A percentile compares a stretch with the other conserved stretches of the same genome.
These are phyloP conservation scores for Trichoderma sp. DNA, from an alignment of 2,329 filamentous ascomycete genomes.

Conservation along the genomic window DNA sequence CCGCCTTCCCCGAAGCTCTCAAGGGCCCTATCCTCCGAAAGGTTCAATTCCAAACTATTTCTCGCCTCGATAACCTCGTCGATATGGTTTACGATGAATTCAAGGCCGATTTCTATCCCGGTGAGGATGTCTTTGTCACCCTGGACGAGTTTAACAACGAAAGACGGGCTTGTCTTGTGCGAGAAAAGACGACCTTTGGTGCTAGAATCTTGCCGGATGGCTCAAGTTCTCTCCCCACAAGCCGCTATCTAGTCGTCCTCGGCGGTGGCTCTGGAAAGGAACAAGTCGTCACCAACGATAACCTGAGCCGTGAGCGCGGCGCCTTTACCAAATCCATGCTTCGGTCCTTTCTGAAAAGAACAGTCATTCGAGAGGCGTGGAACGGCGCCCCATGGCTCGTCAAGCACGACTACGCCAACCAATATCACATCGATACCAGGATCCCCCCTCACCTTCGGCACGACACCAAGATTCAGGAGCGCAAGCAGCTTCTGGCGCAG, in stretches of 20 bases:
- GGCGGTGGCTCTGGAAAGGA: slow-evolving; percentile 68
- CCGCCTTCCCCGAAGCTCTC: slow-evolving; percentile 85
- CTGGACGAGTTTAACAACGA: slow-evolving; percentile 65
- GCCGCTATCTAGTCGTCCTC: slow-evolving; percentile 76
- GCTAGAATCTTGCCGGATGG: slow-evolving; percentile 64
- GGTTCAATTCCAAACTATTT: slow-evolving; percentile 88
- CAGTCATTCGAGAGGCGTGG: slow-evolving; percentile 89
- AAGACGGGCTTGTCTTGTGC: slow-evolving; percentile 70
- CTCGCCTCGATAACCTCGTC: slow-evolving; percentile 80
- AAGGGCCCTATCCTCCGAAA: slow-evolving; percentile 88
- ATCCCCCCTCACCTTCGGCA: slow-evolving; percentile 81
- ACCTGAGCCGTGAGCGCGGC: slow-evolving; percentile 84
- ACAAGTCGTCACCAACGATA: slow-evolving; percentile 75
- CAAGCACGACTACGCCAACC: slow-evolving; percentile 78
- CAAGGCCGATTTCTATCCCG: slow-evolving; percentile 87
- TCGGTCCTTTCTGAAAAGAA: slow-evolving; percentile 92
- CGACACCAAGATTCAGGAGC: slow-evolving; percentile 75
- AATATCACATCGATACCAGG: slow-evolving; percentile 84
- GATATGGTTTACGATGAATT: slow-evolving; percentile 75
- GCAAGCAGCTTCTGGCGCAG: slow-evolving; percentile 70
- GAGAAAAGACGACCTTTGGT: slow-evolving; percentile 82
- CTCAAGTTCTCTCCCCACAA: slow-evolving; percentile 67
- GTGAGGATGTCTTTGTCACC: slow-evolving; percentile 77
- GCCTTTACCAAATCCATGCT: slow-evolving; percentile 94
- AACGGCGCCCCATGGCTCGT: slow-evolving; percentile 97